Evolutionary conservation across 1,139 yeast species (phyloP).

Genomic region (Saccharomyces hybrid): DNA sequence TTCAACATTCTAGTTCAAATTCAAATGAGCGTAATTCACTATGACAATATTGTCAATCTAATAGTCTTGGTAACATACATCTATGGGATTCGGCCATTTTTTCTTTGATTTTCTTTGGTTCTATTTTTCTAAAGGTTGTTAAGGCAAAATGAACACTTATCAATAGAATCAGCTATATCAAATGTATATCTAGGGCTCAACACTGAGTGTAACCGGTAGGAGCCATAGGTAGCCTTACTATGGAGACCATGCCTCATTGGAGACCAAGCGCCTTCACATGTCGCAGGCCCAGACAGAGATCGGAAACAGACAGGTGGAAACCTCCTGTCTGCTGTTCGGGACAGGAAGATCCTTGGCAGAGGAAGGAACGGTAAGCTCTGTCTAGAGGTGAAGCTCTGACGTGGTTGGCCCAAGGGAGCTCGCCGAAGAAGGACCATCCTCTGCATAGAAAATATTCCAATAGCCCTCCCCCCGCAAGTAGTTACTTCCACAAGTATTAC

Average conservation of each 20-base stretch:
- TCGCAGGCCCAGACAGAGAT: background rate
- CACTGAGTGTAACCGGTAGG: background rate
- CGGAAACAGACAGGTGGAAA: background rate
- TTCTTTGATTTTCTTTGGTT: conserved; percentile 21
- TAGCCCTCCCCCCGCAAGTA: too few relatives aligned
- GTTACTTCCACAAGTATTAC: too few relatives aligned
- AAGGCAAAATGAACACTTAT: background rate
- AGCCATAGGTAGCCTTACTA: background rate
- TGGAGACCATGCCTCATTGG: background rate
- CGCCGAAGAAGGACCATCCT: background rate
- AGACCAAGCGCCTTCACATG: background rate
- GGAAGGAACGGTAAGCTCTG: background rate
- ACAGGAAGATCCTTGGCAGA: background rate
- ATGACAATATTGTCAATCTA: background rate
- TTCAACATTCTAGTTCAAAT: background rate
- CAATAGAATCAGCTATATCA: background rate
- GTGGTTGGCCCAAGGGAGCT: background rate
- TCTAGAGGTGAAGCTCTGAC: background rate
- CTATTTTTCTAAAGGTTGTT: background rate
- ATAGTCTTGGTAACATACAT: conserved; percentile 48
- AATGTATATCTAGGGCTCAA: background rate
- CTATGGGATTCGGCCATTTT: conserved; percentile 96
- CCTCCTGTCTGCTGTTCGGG: background rate
- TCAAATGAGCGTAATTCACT: background rate
- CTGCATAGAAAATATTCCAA: too few relatives aligned